Evolutionary conservation across 2,329 filamentous ascomycete genomes (phyloP).

Genomic region (Rhytidhysteron rufulum): DNA sequence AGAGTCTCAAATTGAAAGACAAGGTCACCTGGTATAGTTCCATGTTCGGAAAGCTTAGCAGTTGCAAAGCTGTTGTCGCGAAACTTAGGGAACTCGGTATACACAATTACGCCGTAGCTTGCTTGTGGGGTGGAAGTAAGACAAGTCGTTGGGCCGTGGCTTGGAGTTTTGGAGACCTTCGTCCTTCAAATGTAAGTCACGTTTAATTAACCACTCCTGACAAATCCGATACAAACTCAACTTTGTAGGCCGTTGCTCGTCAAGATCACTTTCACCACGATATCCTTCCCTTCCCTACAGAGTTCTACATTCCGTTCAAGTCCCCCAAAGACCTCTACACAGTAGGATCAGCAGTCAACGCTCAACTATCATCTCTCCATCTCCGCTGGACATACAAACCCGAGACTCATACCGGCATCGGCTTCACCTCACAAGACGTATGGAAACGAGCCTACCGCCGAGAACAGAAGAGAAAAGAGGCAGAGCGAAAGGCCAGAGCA

Average conservation of each 20-base stretch:
- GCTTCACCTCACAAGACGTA: conserved; percentile 66
- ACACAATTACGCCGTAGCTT: conserved; percentile 76
- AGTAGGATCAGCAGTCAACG: conserved; percentile 39
- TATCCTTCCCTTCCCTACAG: conserved; percentile 51
- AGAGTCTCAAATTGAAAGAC: conserved; percentile 59
- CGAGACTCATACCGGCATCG: conserved; percentile 52
- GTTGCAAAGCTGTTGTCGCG: conserved; percentile 59
- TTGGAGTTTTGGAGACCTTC: conserved; percentile 73
- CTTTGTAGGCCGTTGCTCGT: conserved; percentile 12
- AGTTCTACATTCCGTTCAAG: conserved; percentile 42
- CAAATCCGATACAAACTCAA: background rate
- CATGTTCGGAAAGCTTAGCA: conserved; percentile 81
- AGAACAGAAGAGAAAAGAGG: conserved; percentile 41
- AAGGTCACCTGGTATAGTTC: conserved; percentile 82
- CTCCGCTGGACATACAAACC: conserved; percentile 64
- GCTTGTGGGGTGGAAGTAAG: conserved; percentile 69
- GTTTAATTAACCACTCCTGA: background rate
- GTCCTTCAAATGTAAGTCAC: conserved; percentile 54
- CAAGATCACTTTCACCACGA: conserved; percentile 44
- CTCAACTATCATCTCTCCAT: conserved; percentile 54
- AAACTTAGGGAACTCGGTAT: conserved; percentile 56
- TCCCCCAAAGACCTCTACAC: conserved; percentile 22
- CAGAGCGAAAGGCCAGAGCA: conserved; percentile 21
- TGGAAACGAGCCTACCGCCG: conserved; percentile 74
- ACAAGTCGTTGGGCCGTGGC: conserved; percentile 84